A percentile compares a stretch with the other conserved stretches of the same genome.
Conservation (phyloP, 345 rosid species). For the Draba incana region DNA sequence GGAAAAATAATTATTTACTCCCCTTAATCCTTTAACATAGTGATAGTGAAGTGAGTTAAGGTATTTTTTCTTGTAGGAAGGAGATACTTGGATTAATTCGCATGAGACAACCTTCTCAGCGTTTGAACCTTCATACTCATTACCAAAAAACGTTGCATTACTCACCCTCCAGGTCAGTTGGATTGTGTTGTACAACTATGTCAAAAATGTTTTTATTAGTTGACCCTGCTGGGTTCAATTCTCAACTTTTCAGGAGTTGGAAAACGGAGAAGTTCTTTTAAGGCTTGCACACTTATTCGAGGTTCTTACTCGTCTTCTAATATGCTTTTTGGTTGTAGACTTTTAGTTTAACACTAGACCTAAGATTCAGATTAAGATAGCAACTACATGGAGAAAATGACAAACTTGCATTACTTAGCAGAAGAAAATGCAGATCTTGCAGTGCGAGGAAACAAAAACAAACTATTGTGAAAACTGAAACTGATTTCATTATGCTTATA, state of each 20-base stretch:
- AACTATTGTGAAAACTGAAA: background rate
- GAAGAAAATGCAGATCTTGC: background rate
- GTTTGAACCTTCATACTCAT: constrained; percentile 68
- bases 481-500: background rate
- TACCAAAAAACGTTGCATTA: constrained; percentile 74
- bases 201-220: constrained; percentile 7
- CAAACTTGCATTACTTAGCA: constrained; percentile 4
- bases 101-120: constrained; percentile 63
- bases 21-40: no score
- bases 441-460: background rate
- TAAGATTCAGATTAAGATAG: background rate
- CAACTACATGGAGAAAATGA: constrained; percentile 6
- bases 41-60: constrained; percentile 14
- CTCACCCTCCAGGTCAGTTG: constrained; percentile 80
- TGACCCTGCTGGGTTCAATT: constrained; percentile 8
- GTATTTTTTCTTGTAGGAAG: constrained; percentile 56
- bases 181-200: background rate
- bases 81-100: constrained; percentile 58
- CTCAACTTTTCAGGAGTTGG: constrained; percentile 63
- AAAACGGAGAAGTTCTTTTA: constrained; percentile 71
- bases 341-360: background rate
- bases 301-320: constrained; percentile 49
- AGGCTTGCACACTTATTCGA: constrained; percentile 93
- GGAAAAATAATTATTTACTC: background rate
- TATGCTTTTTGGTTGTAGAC: constrained; percentile 16